Evolutionary conservation across 2,329 filamentous ascomycete species (phyloP), one percentile per base, ranked within the genome.

Genomic region (Alternaria gaisen): DNA sequence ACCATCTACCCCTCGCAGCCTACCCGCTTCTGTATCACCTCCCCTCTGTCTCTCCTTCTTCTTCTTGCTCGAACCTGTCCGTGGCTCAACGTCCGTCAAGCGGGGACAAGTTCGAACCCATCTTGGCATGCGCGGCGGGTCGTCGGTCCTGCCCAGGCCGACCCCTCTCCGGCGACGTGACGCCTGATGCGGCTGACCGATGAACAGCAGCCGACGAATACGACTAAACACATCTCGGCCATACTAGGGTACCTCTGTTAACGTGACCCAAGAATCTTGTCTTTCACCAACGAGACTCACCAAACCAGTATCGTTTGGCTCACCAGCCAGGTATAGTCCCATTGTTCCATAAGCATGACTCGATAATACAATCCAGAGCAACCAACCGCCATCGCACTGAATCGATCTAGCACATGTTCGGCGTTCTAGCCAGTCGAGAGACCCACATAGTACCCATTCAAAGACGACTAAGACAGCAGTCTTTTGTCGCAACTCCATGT

Each of bases 381-480:
- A 11, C 38, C 56, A 22, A 30, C 34, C 18, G 18, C 16, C 4
- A 47, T 26, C 2, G 34, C 42, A 59, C 22, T 52, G 36, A 40
- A 20, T 52, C 48, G 22, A 40, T 32, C 28, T 40, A 52, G 34
- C 24, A 52, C 18, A 20, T 36, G 22, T 16, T 24, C 34, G 16
- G 48, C 10, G 24, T 26, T 38, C 48, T 20, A 52, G 36, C 18
- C 48, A 52, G 18, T 38, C 22, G 22, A 26, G 16, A 28, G 48
- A 52, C 22, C 48, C 52, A 54, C 52, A 66, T 14, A 1, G 56
- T 53, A 12, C 58, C 65, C 5, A 61, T 57, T 44, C 64, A 43
- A 66, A 69, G 3, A 69, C 56, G 4, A 61, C 62, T n/a, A 69
- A 58, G 3, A 67, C 56, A 6, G 48, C 46, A 6, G 65, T 14